A percentile compares a stretch with the other conserved stretches of the same genome.
These are phyloP conservation scores for Arabidopsis lyrata DNA, from an alignment of 441 rosid genomes.

Conservation along the genomic window DNA sequence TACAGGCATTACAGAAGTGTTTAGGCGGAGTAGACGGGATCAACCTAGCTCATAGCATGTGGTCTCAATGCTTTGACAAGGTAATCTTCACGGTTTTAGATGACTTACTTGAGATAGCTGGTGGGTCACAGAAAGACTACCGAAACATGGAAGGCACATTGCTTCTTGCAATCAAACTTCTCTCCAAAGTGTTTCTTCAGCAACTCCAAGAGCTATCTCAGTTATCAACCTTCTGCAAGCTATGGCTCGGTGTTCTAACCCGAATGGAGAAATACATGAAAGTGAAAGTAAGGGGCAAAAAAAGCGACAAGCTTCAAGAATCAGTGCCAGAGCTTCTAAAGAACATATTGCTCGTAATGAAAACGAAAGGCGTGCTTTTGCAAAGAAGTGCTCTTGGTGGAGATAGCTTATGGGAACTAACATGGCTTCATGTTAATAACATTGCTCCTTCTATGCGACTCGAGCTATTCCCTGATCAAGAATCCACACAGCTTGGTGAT, in stretches of 20 bases:
- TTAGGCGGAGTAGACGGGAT: conserved; percentile 73
- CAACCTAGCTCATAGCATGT: conserved; percentile 62
- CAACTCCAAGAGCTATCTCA: conserved; percentile 69
- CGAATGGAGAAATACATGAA: conserved; percentile 91
- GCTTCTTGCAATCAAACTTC: conserved; percentile 70
- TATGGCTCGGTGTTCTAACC: conserved; percentile 87
- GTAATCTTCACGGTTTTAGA: conserved; percentile 89
- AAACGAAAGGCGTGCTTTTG: conserved; percentile 69
- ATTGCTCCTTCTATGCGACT: conserved; percentile 74
- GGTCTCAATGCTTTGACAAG: conserved; percentile 85
- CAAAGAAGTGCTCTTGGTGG: conserved; percentile 81
- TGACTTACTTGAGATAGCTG: conserved; percentile 84
- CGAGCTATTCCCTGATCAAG: conserved; percentile 79
- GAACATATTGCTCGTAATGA: conserved; percentile 80
- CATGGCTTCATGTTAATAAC: conserved; percentile 90
- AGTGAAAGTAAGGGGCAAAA: conserved; percentile 80
- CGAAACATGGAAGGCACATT: conserved; percentile 93
- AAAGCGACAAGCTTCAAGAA: conserved; percentile 82
- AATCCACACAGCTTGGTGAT: conserved; percentile 50
- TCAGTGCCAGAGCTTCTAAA: conserved; percentile 80
- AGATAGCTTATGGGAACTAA: conserved; percentile 90
- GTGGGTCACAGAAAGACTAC: conserved; percentile 82
- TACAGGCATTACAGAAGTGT: conserved; percentile 80
- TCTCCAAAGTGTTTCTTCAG: conserved; percentile 75
- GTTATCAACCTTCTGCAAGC: conserved; percentile 79